Percentiles rank a stretch among this genome's conserved stretches.
phyloP scores from a whole-genome alignment of 345 rosid genomes.

The Syzygium aqueum region DNA sequence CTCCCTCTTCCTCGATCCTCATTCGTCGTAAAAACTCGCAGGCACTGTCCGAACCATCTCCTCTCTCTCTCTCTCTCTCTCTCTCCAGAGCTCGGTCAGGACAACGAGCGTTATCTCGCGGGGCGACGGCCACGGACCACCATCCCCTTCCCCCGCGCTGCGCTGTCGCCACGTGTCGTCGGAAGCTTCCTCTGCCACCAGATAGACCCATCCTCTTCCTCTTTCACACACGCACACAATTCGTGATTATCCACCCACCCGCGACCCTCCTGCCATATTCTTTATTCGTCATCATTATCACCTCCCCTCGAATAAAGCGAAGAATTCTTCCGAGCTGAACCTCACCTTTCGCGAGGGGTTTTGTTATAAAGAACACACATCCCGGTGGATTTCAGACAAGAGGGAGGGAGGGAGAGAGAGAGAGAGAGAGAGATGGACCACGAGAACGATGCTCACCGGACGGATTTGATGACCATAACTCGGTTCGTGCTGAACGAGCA shows the following conservation, averaged over 20 bases:
- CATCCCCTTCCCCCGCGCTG: background rate
- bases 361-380: background rate
- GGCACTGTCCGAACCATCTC: background rate
- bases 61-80: background rate
- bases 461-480: constrained; percentile 97
- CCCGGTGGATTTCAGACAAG: background rate
- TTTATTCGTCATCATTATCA: background rate
- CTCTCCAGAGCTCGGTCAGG: background rate
- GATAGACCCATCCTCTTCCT: constrained; percentile 6
- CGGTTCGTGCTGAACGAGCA: constrained; percentile 83
- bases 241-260: constrained; percentile 2
- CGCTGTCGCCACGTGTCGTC: constrained; percentile 50
- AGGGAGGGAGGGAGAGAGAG: background rate
- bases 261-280: background rate
- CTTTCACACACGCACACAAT: background rate
- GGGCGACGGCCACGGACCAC: background rate
- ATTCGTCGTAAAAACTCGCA: background rate
- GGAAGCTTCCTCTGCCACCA: constrained; percentile 7
- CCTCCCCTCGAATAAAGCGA: constrained; percentile 22
- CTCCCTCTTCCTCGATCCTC: background rate
- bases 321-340: background rate
- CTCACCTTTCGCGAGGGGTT: background rate
- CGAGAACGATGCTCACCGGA: constrained; percentile 72
- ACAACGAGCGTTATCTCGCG: background rate
- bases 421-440: constrained; percentile 56